Evolutionary conservation across 768 basidiomycete species (phyloP).

Genomic region (Suillus bovinus): DNA sequence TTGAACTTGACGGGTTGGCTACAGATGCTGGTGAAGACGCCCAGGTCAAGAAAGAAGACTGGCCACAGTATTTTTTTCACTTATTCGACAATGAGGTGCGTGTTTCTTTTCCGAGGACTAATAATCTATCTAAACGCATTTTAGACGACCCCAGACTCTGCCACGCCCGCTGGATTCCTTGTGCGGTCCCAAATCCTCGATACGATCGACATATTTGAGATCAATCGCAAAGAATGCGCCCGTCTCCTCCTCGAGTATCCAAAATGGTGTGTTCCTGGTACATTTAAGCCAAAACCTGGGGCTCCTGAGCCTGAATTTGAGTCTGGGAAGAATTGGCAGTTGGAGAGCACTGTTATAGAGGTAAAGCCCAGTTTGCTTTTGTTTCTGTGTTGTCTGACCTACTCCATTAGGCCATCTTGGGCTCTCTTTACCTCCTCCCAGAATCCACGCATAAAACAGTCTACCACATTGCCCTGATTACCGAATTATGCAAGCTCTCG

Average conservation of each 20-base stretch:
- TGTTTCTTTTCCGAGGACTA: conserved; percentile 1
- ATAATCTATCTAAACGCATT: not conserved
- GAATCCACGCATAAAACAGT: conserved; percentile 73
- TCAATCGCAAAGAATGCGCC: conserved; percentile 95
- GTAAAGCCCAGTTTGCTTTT: conserved; percentile 37
- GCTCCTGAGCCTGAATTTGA: conserved; percentile 54
- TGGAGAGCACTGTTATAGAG: conserved; percentile 89
- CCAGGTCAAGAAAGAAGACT: conserved; percentile 77
- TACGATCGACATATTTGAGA: conserved; percentile 85
- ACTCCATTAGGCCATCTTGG: conserved; percentile 63
- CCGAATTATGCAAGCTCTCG: conserved; percentile 93
- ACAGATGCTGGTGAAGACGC: conserved; percentile 71
- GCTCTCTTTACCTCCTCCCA: conserved; percentile 74
- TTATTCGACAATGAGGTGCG: conserved; percentile 63
- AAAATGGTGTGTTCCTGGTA: conserved; percentile 78
- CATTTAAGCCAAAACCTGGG: conserved; percentile 79
- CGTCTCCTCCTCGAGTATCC: conserved; percentile 83
- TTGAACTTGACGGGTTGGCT: conserved; percentile 73
- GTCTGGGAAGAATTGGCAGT: conserved; percentile 74
- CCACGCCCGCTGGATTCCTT: conserved; percentile 75
- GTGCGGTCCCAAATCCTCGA: conserved; percentile 76
- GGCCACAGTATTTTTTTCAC: conserved; percentile 70
- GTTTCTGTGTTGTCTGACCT: not conserved
- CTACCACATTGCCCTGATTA: conserved; percentile 87
- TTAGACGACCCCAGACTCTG: conserved; percentile 77